Evolutionary conservation across 164 flowering plant species (phyloP).

Genomic region (Saururus chinensis): DNA sequence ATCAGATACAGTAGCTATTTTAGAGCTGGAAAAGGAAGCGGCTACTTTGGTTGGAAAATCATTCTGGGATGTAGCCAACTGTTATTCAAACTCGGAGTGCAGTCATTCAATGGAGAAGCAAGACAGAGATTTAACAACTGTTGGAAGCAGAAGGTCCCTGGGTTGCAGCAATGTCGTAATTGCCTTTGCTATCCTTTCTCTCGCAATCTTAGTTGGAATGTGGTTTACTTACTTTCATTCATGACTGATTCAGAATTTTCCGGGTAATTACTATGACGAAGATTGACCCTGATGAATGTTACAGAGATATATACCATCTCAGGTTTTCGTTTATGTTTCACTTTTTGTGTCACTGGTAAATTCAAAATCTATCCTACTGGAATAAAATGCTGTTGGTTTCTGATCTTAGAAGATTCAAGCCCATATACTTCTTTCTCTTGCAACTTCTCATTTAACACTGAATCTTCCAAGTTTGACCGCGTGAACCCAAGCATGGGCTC

Average conservation of each 20-base stretch:
- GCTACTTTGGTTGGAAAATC: constrained; percentile 26
- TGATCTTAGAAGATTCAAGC: too few species aligned
- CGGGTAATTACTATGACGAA: too few species aligned
- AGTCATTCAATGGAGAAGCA: constrained; percentile 10
- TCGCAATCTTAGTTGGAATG: background rate
- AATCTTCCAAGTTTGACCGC: too few species aligned
- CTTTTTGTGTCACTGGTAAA: too few species aligned
- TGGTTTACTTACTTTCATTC: background rate
- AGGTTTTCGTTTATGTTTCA: too few species aligned
- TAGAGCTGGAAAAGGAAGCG: constrained; percentile 58
- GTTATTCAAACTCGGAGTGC: constrained; percentile 11
- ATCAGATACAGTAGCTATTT: constrained; percentile 30
- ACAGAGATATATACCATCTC: too few species aligned
- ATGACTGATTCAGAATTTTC: background rate
- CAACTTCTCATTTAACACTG: too few species aligned
- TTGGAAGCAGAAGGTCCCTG: background rate
- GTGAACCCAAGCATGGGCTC: too few species aligned
- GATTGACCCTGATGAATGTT: too few species aligned
- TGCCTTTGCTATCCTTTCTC: background rate
- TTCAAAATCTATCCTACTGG: too few species aligned
- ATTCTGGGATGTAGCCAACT: constrained; percentile 52
- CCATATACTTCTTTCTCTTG: too few species aligned
- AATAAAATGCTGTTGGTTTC: too few species aligned
- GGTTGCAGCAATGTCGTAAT: background rate
- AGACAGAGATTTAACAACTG: background rate